Conservation (phyloP, 192 early-diverging fungal species). For the Backusella sp. region DNA sequence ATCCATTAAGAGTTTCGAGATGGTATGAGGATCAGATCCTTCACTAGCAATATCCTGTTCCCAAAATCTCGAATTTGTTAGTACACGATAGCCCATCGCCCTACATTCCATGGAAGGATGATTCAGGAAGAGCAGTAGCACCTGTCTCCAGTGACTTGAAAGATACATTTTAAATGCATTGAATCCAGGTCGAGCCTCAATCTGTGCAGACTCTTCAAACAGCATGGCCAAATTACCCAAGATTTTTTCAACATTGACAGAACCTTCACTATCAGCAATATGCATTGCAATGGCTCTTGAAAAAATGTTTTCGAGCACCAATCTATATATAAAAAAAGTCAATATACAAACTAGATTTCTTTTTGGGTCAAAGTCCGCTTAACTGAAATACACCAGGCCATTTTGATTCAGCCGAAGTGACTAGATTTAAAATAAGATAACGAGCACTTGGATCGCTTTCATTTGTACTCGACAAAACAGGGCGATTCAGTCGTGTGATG, state of each 20-base stretch:
- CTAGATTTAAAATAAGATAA: slow-evolving; percentile 22
- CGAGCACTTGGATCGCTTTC: slow-evolving; percentile 7
- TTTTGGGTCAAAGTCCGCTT: no score
- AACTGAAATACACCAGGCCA: slow-evolving; percentile 23
- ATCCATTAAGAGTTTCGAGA: slow-evolving; percentile 19
- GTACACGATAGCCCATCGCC: slow-evolving; percentile 21
- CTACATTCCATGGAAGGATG: slow-evolving; percentile 32
- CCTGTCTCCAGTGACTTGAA: slow-evolving; percentile 26
- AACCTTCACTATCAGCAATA: slow-evolving; percentile 25
- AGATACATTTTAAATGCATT: slow-evolving; percentile 18
- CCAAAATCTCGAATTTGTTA: slow-evolving; percentile 28
- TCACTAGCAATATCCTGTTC: neutral
- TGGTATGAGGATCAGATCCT: neutral
- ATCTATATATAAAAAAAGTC: slow-evolving; percentile 5
- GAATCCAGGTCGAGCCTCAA: slow-evolving; percentile 4
- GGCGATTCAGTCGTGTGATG: slow-evolving; percentile 14
- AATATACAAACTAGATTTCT: neutral
- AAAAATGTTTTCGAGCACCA: slow-evolving; percentile 26
- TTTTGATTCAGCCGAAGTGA: slow-evolving; percentile 19
- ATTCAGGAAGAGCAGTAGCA: slow-evolving; percentile 30
- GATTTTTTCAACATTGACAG: slow-evolving; percentile 23
- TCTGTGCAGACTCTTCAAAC: slow-evolving; percentile 22
- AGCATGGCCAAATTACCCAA: slow-evolving; percentile 24
- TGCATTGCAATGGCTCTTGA: slow-evolving; percentile 22
- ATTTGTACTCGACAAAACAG: neutral